phyloP scores from a whole-genome alignment of 1,139 yeast genomes.

The Hyphopichia buzzinii region DNA sequence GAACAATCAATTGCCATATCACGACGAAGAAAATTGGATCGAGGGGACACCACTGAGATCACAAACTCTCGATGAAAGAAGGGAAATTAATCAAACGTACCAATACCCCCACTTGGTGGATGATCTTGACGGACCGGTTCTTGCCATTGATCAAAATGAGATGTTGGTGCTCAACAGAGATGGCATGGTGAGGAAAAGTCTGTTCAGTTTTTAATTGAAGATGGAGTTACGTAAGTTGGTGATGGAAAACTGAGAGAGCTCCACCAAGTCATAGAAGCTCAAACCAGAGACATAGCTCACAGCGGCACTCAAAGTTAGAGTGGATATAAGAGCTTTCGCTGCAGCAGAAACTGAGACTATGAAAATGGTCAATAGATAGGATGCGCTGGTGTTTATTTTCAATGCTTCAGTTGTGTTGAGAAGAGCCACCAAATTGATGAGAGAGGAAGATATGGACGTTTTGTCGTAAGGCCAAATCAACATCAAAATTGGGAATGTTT shows the following conservation, averaged over 20 bases:
- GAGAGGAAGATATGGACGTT: slow-evolving; percentile 58
- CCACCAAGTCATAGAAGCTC: neutral
- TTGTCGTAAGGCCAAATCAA: slow-evolving; percentile 92
- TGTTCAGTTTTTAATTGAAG: neutral
- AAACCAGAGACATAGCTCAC: neutral
- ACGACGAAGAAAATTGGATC: slow-evolving; percentile 16
- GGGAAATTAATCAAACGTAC: slow-evolving; percentile 67
- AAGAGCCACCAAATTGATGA: slow-evolving; percentile 61
- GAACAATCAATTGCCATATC: slow-evolving; percentile 14
- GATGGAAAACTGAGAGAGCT: neutral
- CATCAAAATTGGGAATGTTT: slow-evolving; percentile 89
- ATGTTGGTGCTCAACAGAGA: slow-evolving; percentile 59
- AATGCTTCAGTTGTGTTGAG: slow-evolving; percentile 68
- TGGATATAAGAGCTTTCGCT: neutral
- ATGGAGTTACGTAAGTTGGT: neutral
- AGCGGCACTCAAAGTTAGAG: neutral
- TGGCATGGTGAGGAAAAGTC: slow-evolving; percentile 31
- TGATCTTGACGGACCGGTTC: slow-evolving; percentile 79
- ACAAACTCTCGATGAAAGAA: slow-evolving; percentile 61
- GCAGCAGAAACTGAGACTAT: slow-evolving; percentile 1
- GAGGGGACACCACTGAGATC: slow-evolving; percentile 9
- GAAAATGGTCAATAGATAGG: slow-evolving; percentile 31
- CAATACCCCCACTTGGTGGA: slow-evolving; percentile 72
- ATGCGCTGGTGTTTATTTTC: slow-evolving; percentile 47
- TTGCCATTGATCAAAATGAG: slow-evolving; percentile 63